Conservation (phyloP, 75 land plant genomes). For the Pinus tabuliformis region DNA sequence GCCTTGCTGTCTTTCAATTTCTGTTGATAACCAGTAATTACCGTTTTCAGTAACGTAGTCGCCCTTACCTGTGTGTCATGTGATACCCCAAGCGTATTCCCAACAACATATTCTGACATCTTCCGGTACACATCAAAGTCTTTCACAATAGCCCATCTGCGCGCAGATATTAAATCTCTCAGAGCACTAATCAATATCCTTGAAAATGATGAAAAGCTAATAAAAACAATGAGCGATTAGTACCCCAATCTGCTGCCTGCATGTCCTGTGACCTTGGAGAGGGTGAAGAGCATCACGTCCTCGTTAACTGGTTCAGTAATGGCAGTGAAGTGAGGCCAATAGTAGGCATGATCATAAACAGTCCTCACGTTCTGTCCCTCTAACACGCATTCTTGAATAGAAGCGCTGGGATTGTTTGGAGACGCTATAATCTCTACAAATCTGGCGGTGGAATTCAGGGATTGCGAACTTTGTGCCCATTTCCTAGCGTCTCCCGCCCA, state of each 20-base stretch:
- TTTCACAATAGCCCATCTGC: conserved; percentile 76
- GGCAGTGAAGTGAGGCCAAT: conserved; percentile 85
- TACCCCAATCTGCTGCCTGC: conserved; percentile 79
- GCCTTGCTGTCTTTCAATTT: conserved; percentile 7
- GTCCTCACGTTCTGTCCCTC: conserved; percentile 19
- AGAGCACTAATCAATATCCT: neutral
- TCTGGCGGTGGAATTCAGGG: neutral
- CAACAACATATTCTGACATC: conserved; percentile 19
- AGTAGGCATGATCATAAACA: conserved; percentile 70
- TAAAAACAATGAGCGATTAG: neutral
- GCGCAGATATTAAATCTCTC: neutral
- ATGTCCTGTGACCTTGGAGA: conserved; percentile 80
- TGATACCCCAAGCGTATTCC: conserved; percentile 41
- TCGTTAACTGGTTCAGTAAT: conserved; percentile 56
- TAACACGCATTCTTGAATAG: conserved; percentile 23
- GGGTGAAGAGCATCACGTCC: conserved; percentile 74
- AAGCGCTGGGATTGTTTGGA: conserved; percentile 71
- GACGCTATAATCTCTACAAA: conserved; percentile 24
- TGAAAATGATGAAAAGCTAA: neutral
- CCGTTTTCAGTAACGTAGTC: conserved; percentile 40
- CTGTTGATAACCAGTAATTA: conserved; percentile 22
- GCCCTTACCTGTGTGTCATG: conserved; percentile 72
- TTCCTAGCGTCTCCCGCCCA: conserved; percentile 51
- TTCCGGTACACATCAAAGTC: conserved; percentile 40
- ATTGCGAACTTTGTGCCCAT: conserved; percentile 5